Conservation (phyloP, 2,329 filamentous ascomycete species). For the Penicillium sp. region DNA sequence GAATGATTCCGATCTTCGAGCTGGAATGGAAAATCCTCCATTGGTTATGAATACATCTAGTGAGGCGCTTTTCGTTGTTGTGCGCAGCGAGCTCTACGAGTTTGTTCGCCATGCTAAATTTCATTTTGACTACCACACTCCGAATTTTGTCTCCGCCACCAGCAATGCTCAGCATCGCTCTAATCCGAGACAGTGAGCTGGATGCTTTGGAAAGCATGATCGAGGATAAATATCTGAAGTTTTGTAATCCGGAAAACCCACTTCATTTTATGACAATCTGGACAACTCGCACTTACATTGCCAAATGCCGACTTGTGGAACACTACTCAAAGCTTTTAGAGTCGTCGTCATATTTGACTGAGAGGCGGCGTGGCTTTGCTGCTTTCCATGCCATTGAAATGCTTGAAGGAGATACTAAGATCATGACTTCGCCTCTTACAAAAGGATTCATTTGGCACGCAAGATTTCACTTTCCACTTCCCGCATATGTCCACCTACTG, state of each 20-base stretch:
- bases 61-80: conserved; percentile 11
- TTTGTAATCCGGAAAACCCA: conserved; percentile 40
- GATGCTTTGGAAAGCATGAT: conserved; percentile 38
- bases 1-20: conserved; percentile 40
- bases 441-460: conserved; percentile 43
- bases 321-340: conserved; percentile 36
- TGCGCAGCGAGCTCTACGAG: conserved; percentile 12
- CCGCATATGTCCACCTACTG: conserved; percentile 45
- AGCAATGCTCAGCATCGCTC: conserved; percentile 15
- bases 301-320: conserved; percentile 49
- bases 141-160: conserved; percentile 33
- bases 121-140: conserved; percentile 47
- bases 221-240: conserved; percentile 45
- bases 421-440: conserved; percentile 41
- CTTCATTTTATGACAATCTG: conserved; percentile 48
- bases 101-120: conserved; percentile 22
- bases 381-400: conserved; percentile 32
- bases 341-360: conserved; percentile 22
- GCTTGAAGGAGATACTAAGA: conserved; percentile 46
- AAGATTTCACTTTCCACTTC: conserved; percentile 46
- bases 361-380: conserved; percentile 28
- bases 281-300: conserved; percentile 43
- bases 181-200: conserved; percentile 28
- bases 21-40: conserved; percentile 35
- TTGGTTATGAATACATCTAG: conserved; percentile 2